Conservation (phyloP, 306 rosid species). For the Cercis canadensis region DNA sequence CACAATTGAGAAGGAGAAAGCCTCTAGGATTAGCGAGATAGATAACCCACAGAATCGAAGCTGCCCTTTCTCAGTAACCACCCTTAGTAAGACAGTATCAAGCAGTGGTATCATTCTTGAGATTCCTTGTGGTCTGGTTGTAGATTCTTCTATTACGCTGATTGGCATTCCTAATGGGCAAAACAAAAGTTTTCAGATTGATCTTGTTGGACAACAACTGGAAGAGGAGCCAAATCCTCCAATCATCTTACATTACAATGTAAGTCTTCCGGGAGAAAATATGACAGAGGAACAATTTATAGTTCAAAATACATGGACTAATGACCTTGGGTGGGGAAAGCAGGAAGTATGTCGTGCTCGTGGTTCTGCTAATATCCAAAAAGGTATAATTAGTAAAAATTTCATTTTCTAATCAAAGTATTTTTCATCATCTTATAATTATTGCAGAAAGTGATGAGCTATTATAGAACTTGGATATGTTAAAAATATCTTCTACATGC, state of each 20-base stretch:
- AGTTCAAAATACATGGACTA: constrained; percentile 83
- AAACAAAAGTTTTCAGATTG: constrained; percentile 71
- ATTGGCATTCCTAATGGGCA: constrained; percentile 81
- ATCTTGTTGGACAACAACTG: constrained; percentile 63
- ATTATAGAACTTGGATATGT: constrained; percentile 26
- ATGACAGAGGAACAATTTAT: constrained; percentile 78
- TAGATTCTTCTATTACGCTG: constrained; percentile 82
- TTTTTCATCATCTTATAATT: constrained; percentile 7
- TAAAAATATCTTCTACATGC: constrained; percentile 22
- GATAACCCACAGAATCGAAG: constrained; percentile 46
- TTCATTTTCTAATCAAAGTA: constrained; percentile 5
- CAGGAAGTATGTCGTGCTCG: constrained; percentile 80
- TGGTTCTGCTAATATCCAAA: constrained; percentile 52
- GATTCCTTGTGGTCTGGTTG: constrained; percentile 85
- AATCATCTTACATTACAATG: constrained; percentile 74
- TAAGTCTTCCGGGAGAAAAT: constrained; percentile 78
- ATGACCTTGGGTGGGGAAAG: constrained; percentile 85
- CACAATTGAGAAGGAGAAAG: constrained; percentile 50
- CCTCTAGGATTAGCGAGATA: constrained; percentile 45
- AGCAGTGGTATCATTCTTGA: constrained; percentile 60
- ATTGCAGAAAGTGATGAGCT: not conserved
- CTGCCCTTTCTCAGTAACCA: constrained; percentile 71
- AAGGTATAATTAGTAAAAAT: constrained; percentile 53
- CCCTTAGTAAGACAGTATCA: constrained; percentile 37
- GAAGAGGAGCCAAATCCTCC: constrained; percentile 64